Evolutionary conservation across 208 protist genomes (phyloP), one percentile per base, ranked within the genome.

Genomic region (Acanthamoeba sp.): DNA sequence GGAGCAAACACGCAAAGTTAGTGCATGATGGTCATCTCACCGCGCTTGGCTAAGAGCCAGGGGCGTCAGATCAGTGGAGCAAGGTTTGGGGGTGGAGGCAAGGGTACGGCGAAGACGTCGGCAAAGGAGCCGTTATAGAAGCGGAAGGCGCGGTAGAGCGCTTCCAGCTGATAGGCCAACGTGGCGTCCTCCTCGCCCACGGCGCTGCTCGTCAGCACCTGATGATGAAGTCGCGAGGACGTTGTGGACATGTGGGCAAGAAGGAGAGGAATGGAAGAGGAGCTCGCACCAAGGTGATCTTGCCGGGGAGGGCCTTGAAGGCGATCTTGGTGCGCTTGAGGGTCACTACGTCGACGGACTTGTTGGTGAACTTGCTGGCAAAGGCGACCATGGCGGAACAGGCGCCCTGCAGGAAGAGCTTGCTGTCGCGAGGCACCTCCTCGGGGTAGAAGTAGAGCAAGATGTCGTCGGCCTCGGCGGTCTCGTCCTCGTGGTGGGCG

Each of bases 81-180:
- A 22, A 20, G 22, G 40, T 2, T 36, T 36, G 62, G 5, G 62
- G 4, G 64, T 32, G 34, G 64, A 32, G 52, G 20, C 18, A 76
- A 32, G 14, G 34, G 32, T n/a, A 91, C 57, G 36, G 38, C 48
- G 20, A 73, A 91, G 24, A 91, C 85, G 34, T 91, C 85, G 22
- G 50, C 85, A 34, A 91, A 91, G 36, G 85, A 73, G 55, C 85
- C 85, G 85, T 91, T 91, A 55, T 91, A 91, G 85, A 91, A 91
- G 27, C 85, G 59, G 40, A 91, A 91, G 27, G 85, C 85, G 27
- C 85, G 48, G 40, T 73, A 91, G 55, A 91, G 85, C 24, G 50
- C 59, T n/a, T 91, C 85, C 32, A 91, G 85, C 85, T 91, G 85
- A 18, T 64, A 64, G 14, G 57, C 20, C 50, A 91, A 34, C 16